Percentiles rank a stretch among this genome's conserved stretches.
These are phyloP conservation scores for Leishmania lainsoni DNA, from an alignment of 208 protist genomes.

Conservation along the genomic window DNA sequence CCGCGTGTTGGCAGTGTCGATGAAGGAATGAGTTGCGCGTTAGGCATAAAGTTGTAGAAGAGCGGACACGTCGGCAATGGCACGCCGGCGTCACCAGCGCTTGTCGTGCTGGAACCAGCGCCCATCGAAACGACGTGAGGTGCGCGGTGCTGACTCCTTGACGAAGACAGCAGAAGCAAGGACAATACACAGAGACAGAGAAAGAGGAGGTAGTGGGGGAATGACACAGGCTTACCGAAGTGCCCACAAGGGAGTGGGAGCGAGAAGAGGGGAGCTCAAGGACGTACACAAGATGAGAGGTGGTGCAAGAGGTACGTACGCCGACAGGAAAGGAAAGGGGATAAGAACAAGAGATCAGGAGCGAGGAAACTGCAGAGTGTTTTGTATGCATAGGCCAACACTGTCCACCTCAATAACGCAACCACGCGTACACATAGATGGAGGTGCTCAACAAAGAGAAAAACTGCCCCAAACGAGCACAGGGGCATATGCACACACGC, in stretches of 20 bases:
- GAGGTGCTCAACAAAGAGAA: neutral
- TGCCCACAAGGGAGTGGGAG: neutral
- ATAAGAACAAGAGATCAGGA: neutral
- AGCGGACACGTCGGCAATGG: constrained; percentile 22
- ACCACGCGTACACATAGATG: neutral
- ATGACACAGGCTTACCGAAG: neutral
- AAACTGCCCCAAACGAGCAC: neutral
- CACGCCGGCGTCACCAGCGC: neutral
- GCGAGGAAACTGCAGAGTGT: neutral
- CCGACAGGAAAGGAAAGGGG: neutral
- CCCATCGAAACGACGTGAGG: constrained; percentile 12
- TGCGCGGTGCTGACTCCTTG: neutral
- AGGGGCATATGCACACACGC: neutral
- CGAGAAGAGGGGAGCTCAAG: neutral
- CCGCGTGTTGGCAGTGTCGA: constrained; percentile 30
- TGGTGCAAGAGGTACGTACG: neutral
- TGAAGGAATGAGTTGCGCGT: constrained; percentile 21
- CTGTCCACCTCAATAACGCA: neutral
- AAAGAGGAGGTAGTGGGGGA: neutral
- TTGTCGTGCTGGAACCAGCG: neutral
- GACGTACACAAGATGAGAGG: neutral
- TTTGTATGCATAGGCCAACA: neutral
- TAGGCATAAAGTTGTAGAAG: constrained; percentile 42
- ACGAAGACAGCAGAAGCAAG: neutral
- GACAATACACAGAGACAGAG: neutral